These are phyloP conservation scores for Canariomyces notabilis DNA, from an alignment of 2,329 filamentous ascomycete genomes.

Conservation along the genomic window DNA sequence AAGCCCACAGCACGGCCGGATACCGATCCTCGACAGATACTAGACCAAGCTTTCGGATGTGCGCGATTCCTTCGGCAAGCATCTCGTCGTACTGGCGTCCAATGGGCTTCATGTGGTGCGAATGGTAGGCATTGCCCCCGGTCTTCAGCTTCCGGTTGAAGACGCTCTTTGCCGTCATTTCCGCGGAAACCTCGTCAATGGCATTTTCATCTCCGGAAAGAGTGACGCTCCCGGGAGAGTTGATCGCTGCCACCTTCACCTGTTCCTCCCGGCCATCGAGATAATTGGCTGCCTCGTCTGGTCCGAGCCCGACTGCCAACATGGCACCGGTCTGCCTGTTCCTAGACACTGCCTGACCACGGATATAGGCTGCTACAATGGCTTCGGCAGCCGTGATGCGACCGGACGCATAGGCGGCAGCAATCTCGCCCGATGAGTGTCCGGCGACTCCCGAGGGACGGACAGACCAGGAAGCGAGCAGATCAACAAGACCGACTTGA, in stretches of 20 bases:
- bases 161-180: constrained; percentile 10
- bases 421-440: constrained; percentile 42
- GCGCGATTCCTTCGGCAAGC: background rate
- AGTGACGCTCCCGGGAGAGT: constrained; percentile 11
- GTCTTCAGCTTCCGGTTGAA: constrained; percentile 25
- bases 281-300: constrained; percentile 14
- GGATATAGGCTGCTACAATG: constrained; percentile 36
- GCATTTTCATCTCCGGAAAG: constrained; percentile 22
- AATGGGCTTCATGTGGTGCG: constrained; percentile 24
- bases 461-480: constrained; percentile 32
- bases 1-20: constrained; percentile 9
- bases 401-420: constrained; percentile 39
- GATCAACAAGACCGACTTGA: constrained; percentile 39
- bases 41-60: background rate
- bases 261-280: background rate
- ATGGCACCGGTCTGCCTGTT: constrained; percentile 22
- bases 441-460: constrained; percentile 34
- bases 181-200: constrained; percentile 9
- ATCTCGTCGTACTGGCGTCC: background rate
- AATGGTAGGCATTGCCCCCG: constrained; percentile 27
- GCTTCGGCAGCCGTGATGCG: constrained; percentile 33
- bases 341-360: constrained; percentile 31
- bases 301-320: constrained; percentile 27
- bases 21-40: background rate
- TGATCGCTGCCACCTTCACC: constrained; percentile 14